Base-by-base conservation (phyloP, 495 filamentous ascomycete species). In the Aspergillus haitiensis region DNA sequence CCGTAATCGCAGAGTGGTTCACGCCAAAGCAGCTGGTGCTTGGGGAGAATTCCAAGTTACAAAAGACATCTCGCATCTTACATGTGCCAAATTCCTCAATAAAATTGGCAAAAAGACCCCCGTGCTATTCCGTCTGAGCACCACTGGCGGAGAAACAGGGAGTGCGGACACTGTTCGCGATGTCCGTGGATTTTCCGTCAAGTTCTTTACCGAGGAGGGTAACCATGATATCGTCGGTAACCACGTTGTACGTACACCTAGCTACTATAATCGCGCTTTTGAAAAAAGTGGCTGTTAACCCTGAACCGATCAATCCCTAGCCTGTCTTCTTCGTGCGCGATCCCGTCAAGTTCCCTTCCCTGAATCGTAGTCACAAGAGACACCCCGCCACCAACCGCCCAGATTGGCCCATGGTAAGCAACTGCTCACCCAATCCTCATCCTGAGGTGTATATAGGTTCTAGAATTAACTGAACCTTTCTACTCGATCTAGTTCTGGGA, bases 121-220 rank as follows among this genome's bases (percentile, higher is more conserved):
- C 36, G 70, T 76, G 5, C 73, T 89, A 5, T 78, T 73, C 18
- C 82, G 88, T 4, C 81, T 90, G 59, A 88, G 86, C 0, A 90
- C 87, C 4, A 84, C 87, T 7, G 86, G 80, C 27, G 78, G 79
- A 31, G 86, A 88, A 68, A 78, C 82, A 60, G 88, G 86, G 13
- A 86, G 83, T 33, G 71, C 87, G 33, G 88, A 90, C 55, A 84
- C 82, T 2, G 78, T 82, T 1, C 79, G 88, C 7, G 87, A 90
- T 72, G 82, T 86, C 9, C 76, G 84, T 58, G 88, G 88, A 5
- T 89, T 85, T 66, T 78, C 84, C 10, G 72, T 89, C 72, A 90
- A 90, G 77, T 84, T 92, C 70, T 91, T 88, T 67, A 92, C 90
- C 2, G 78, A 88, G 32, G 88, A 94, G 64, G 88, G 88, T 9